Evolutionary conservation across 495 filamentous ascomycete genomes (phyloP), one percentile per base, ranked within the genome.

Genomic region (Talaromyces stipitatus): DNA sequence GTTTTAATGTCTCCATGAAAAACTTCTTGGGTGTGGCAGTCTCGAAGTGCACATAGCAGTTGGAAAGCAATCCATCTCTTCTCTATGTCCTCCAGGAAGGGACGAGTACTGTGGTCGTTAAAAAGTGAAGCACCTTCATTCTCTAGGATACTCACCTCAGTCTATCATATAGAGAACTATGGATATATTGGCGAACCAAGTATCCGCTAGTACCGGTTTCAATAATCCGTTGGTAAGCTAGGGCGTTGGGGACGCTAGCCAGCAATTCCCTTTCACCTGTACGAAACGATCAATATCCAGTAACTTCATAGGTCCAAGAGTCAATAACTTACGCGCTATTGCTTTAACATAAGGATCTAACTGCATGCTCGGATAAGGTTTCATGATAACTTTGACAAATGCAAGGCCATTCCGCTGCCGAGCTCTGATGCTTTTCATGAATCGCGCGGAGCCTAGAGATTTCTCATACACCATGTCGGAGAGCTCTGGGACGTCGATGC

Each of bases 11-110:
- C 95, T 32, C 95, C 95, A 68, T 99, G 95, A 69, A 89, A 97
- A 52, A 97, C 78, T 58, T 91, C 88, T n/a, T 88, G 79, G 41
- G 86, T 77, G 70, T 99, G 95, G 62, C 90, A 96, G 66, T 99
- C 95, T 30, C 92, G 84, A 54, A 97, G 76, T 7, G 89, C 94
- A 69, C 90, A 96, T 9, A 99, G 80, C 9, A 99, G 82, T 72
- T 99, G 95, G 63, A 96, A 99, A 1, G 95, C 88, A 43, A 99
- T 82, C 94, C 95, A 99, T 72, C 91, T 96, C 79, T 97, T 99
- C 69, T 99, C 95, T 64, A 97, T 91, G 61, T 94, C 87, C 70
- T 97, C 95, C 12, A 97, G 78, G 66, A 97, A 97, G 5, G 95
- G 95, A n/a, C 95, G 84, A 9, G 92, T 97, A 66, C 92, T 91